Conservation (phyloP, 177 flowering plant genomes). For the Tripterygium wilfordii region DNA sequence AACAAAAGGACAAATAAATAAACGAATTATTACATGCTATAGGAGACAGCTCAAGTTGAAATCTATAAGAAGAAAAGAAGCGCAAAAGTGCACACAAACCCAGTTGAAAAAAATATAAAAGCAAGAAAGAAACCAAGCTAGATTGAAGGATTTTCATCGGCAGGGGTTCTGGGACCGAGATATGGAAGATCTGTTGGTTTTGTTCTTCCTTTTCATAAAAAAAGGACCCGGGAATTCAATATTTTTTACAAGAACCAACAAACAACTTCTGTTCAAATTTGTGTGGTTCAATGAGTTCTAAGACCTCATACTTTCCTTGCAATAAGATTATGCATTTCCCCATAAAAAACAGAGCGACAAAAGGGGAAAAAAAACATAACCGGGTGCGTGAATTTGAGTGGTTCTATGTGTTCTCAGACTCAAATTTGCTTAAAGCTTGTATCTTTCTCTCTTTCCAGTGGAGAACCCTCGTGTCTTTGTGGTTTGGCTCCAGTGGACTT, state of each 20-base stretch:
- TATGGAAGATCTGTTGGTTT: background rate
- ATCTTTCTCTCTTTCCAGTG: background rate
- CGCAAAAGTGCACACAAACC: background rate
- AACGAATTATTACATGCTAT: slow-evolving; percentile 13
- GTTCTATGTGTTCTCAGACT: no score
- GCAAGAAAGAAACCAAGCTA: background rate
- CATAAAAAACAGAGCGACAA: no score
- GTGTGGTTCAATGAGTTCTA: no score
- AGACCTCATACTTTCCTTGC: no score
- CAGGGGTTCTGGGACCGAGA: background rate
- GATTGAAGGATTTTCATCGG: background rate
- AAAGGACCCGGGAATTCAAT: no score
- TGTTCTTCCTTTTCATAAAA: no score
- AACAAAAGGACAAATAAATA: slow-evolving; percentile 6
- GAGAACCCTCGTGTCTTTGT: background rate
- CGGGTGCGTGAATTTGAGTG: no score
- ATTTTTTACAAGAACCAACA: no score
- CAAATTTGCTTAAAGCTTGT: no score
- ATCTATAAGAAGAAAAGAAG: background rate
- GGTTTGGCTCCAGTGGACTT: background rate
- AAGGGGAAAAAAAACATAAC: no score
- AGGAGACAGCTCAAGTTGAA: slow-evolving; percentile 11
- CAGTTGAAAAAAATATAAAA: background rate
- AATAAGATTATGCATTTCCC: no score
- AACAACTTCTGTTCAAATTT: no score